A percentile compares a stretch with the other conserved stretches of the same genome.
phyloP scores from a whole-genome alignment of 306 rosid genomes.

The Ormosia semicastrata region DNA sequence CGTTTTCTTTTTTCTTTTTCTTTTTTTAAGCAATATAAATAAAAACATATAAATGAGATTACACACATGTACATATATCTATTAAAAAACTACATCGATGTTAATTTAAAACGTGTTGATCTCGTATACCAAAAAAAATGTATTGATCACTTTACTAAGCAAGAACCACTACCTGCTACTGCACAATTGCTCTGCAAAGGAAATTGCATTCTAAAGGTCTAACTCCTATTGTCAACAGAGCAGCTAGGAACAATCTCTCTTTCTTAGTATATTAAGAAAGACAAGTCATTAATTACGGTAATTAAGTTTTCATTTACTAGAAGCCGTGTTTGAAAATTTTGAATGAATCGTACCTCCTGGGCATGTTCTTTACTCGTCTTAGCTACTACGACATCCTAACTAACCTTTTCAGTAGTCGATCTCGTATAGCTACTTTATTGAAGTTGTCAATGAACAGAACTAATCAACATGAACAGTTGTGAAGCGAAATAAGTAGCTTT shows the following conservation, averaged over 20 bases:
- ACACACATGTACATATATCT: too few relatives aligned
- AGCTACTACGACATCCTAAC: background rate
- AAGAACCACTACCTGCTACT: too few relatives aligned
- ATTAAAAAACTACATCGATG: too few relatives aligned
- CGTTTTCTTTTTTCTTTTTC: too few relatives aligned
- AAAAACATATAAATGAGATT: background rate
- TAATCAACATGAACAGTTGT: background rate
- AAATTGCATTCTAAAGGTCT: too few relatives aligned
- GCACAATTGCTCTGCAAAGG: too few relatives aligned
- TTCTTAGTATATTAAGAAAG: background rate
- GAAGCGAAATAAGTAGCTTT: background rate
- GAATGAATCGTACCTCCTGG: background rate
- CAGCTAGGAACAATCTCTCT: too few relatives aligned
- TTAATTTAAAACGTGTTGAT: too few relatives aligned
- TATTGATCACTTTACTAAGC: too few relatives aligned
- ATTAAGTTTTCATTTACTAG: background rate
- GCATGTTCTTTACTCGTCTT: background rate
- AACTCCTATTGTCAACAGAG: too few relatives aligned
- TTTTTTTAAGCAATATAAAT: background rate
- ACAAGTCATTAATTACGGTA: background rate
- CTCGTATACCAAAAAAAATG: too few relatives aligned
- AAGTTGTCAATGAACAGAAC: constrained; percentile 9
- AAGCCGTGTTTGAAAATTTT: background rate
- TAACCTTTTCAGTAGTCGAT: background rate
- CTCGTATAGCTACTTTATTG: background rate